Evolutionary conservation across 176 grass and related monocot genomes (phyloP).

Genomic region (Paspalum vaginatum): DNA sequence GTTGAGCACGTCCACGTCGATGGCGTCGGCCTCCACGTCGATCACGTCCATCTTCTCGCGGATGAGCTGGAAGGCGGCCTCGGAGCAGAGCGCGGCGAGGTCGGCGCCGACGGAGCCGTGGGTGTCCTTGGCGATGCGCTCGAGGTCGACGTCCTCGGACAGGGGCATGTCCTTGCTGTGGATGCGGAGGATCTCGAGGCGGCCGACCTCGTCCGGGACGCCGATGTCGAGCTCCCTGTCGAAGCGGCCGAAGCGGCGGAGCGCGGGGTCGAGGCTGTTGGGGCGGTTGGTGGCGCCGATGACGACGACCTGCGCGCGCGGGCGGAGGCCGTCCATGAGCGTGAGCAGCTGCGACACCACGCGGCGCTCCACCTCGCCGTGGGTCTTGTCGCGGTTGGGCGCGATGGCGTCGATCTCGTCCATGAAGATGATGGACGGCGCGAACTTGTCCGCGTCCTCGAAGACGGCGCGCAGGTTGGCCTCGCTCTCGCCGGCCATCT

Average conservation of each 20-base stretch:
- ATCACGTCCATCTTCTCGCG: conserved; percentile 54
- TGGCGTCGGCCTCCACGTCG: conserved; percentile 41
- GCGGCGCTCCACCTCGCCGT: conserved; percentile 59
- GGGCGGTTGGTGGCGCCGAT: conserved; percentile 66
- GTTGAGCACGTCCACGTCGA: conserved; percentile 57
- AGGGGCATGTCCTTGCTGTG: conserved; percentile 59
- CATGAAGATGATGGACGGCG: conserved; percentile 42
- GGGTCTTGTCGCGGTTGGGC: conserved; percentile 57
- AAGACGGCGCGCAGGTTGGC: conserved; percentile 50
- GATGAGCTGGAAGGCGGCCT: conserved; percentile 54
- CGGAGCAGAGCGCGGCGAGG: conserved; percentile 54
- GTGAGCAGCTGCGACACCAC: conserved; percentile 63
- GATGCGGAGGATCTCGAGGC: conserved; percentile 62
- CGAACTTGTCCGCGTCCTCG: conserved; percentile 29
- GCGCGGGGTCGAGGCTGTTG: conserved; percentile 54
- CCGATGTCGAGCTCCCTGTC: conserved; percentile 63
- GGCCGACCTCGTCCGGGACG: conserved; percentile 57
- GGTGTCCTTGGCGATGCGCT: conserved; percentile 45
- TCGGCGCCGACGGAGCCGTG: conserved; percentile 56
- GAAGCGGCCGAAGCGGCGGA: conserved; percentile 59
- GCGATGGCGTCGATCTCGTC: conserved; percentile 70
- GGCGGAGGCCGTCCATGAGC: conserved; percentile 57
- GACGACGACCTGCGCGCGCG: conserved; percentile 51
- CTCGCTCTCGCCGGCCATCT: conserved; percentile 54
- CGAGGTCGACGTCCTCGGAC: conserved; percentile 46